Conservation (phyloP, 208 protist species). For the Wallacemonas sp. region DNA sequence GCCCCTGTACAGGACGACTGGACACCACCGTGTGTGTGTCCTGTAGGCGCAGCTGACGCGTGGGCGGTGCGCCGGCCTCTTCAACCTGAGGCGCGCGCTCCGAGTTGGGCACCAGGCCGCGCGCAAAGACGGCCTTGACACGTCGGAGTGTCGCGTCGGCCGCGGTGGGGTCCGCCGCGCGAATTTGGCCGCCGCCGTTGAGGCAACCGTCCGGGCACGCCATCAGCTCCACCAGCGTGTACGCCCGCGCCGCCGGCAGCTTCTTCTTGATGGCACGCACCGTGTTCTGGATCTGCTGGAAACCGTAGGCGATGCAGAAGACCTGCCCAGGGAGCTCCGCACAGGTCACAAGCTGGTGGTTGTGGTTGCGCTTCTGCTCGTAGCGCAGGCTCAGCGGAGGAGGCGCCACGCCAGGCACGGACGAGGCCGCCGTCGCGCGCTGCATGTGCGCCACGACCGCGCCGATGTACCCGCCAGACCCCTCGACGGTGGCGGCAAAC, state of each 20-base stretch:
- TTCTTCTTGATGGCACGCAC: slow-evolving; percentile 92
- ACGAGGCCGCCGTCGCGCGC: neutral
- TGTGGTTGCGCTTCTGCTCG: slow-evolving; percentile 66
- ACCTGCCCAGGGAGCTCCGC: slow-evolving; percentile 37
- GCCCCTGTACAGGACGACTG: too few species aligned
- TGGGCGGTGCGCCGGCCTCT: neutral
- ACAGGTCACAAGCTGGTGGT: slow-evolving; percentile 61
- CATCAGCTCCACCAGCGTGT: slow-evolving; percentile 98
- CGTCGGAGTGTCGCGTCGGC: slow-evolving; percentile 13
- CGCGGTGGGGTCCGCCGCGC: slow-evolving; percentile 16
- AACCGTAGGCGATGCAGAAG: slow-evolving; percentile 95
- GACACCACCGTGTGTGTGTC: too few species aligned
- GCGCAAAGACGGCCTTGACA: slow-evolving; percentile 18
- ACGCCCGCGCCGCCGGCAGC: slow-evolving; percentile 37
- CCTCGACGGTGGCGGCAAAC: slow-evolving; percentile 41
- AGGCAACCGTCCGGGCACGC: slow-evolving; percentile 97
- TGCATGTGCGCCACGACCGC: slow-evolving; percentile 34
- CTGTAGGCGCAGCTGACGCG: neutral
- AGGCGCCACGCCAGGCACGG: neutral
- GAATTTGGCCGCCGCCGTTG: slow-evolving; percentile 97
- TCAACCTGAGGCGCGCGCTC: neutral
- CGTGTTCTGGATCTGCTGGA: slow-evolving; percentile 98
- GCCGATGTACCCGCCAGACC: slow-evolving; percentile 74
- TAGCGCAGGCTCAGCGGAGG: slow-evolving; percentile 36
- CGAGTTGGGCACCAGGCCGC: neutral